Evolutionary conservation across 2,329 filamentous ascomycete genomes (phyloP), one percentile per base, ranked within the genome.

Genomic region (Biscogniauxia sp.): DNA sequence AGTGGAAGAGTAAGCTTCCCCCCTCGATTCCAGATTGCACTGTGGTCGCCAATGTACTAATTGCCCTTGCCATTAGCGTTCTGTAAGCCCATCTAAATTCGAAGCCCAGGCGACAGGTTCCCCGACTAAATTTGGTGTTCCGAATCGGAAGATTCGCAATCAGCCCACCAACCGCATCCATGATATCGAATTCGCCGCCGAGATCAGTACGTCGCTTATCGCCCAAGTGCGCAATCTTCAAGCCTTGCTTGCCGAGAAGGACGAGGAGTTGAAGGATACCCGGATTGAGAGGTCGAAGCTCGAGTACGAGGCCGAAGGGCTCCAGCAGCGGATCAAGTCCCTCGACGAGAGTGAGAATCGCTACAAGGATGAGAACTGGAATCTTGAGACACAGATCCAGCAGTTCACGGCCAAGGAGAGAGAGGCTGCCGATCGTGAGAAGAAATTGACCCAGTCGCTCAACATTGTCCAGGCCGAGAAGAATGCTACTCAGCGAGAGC

Each of bases 291-390:
- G 90, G 69, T 89, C 90, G 5, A 86, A 87, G 62, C 82, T 98
- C 41, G 93, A 98, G 74, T 84, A 91, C 37, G 93, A 97, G 66
- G 85, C 88, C 0, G 90, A 96, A 73, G 86, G 84, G 2, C 85
- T 96, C 65, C 85, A 89, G 57, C 91, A 96, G 74, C 87, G 93
- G 37, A 80, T 98, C 65, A 90, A 91, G 72, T 84, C 85, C 6
- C 81, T 97, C 50, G 93, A 97, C 69, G 95, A 99, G 76, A 97
- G 91, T 73, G 95, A 99, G 75, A 90, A 96, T 70, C 89, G 92
- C 56, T 97, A 96, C 79, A 98, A 97, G 77, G 95, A 99, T 72
- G 95, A 98, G 76, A 99, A 98, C 74, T 99, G 95, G 95, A 94
- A 91, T 64, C 83, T 99, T 45, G 95, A 99, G 76, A 96, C 93